phyloP scores from a whole-genome alignment of 2,329 filamentous ascomycete species.

The Ceratocystis variospora region DNA sequence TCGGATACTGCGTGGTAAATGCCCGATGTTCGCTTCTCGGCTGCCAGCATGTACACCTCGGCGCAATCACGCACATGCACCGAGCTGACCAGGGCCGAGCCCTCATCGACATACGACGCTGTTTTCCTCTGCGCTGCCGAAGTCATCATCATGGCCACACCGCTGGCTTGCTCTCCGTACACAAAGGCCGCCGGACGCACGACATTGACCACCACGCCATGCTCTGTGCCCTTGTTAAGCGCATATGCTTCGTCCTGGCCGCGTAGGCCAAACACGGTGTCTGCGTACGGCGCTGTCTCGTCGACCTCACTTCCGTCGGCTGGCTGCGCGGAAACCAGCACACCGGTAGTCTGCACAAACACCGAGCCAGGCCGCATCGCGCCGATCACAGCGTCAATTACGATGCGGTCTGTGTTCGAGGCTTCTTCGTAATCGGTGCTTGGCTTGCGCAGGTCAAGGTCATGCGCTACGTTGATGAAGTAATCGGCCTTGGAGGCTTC shows the following conservation, averaged over 20 bases:
- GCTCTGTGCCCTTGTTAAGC: slow-evolving; percentile 21
- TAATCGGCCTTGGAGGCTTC: slow-evolving; percentile 30
- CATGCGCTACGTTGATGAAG: slow-evolving; percentile 32
- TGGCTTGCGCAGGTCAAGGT: slow-evolving; percentile 25
- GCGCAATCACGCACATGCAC: slow-evolving; percentile 34
- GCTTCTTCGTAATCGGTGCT: slow-evolving; percentile 24
- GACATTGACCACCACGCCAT: slow-evolving; percentile 27
- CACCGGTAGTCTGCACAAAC: slow-evolving; percentile 28
- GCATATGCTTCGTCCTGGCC: slow-evolving; percentile 25
- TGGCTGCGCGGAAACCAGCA: slow-evolving; percentile 21
- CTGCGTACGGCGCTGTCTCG: slow-evolving; percentile 21
- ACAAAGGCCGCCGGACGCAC: slow-evolving; percentile 33
- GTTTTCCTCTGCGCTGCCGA: slow-evolving; percentile 24
- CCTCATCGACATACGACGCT: slow-evolving; percentile 25
- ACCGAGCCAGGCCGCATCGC: slow-evolving; percentile 27
- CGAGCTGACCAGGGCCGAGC: slow-evolving; percentile 23
- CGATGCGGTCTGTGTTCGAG: slow-evolving; percentile 26
- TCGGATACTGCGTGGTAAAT: slow-evolving; percentile 27
- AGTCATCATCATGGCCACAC: slow-evolving; percentile 26
- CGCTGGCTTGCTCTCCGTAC: slow-evolving; percentile 31
- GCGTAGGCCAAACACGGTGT: slow-evolving; percentile 23
- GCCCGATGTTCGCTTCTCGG: slow-evolving; percentile 26
- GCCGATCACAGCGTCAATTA: slow-evolving; percentile 28
- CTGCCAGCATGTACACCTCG: slow-evolving; percentile 28
- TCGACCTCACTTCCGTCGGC: slow-evolving; percentile 25